Percentiles rank a stretch among this genome's conserved stretches.
These are phyloP conservation scores for Bruguiera parviflora DNA, from an alignment of 345 rosid genomes.

Conservation along the genomic window DNA sequence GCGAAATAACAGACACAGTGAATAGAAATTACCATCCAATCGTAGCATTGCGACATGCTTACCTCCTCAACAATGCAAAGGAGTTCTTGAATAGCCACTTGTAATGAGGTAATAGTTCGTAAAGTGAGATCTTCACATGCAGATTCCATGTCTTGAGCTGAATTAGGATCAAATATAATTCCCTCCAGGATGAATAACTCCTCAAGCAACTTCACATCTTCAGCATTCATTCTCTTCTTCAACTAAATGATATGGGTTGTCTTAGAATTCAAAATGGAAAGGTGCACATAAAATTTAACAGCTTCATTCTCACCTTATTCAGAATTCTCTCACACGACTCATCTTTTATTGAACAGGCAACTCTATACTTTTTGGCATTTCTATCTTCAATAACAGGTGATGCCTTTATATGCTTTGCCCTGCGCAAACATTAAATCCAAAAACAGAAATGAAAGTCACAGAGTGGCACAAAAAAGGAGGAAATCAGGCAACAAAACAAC, in stretches of 20 bases:
- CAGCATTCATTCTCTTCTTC: conserved; percentile 53
- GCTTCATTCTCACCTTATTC: conserved; percentile 44
- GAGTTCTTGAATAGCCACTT: conserved; percentile 52
- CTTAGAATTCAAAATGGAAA: conserved; percentile 13
- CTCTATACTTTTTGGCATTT: conserved; percentile 33
- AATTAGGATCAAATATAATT: conserved; percentile 37
- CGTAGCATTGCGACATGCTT: background rate
- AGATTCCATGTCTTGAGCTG: conserved; percentile 43
- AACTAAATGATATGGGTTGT: conserved; percentile 34
- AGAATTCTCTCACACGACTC: conserved; percentile 47
- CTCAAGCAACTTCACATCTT: conserved; percentile 64
- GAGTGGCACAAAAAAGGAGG: background rate
- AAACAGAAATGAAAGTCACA: background rate
- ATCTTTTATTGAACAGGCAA: conserved; percentile 30
- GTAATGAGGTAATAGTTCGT: conserved; percentile 44
- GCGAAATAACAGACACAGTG: too few species aligned
- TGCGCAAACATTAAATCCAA: conserved; percentile 22
- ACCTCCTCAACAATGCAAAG: conserved; percentile 46
- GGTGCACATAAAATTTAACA: background rate
- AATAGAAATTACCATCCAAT: background rate
- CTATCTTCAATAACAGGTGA: conserved; percentile 47
- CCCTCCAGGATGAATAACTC: conserved; percentile 58
- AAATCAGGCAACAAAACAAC: background rate
- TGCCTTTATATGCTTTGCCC: conserved; percentile 87
- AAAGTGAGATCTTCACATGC: conserved; percentile 39